phyloP scores from a whole-genome alignment of 495 filamentous ascomycete genomes.

The Neurospora sp. region DNA sequence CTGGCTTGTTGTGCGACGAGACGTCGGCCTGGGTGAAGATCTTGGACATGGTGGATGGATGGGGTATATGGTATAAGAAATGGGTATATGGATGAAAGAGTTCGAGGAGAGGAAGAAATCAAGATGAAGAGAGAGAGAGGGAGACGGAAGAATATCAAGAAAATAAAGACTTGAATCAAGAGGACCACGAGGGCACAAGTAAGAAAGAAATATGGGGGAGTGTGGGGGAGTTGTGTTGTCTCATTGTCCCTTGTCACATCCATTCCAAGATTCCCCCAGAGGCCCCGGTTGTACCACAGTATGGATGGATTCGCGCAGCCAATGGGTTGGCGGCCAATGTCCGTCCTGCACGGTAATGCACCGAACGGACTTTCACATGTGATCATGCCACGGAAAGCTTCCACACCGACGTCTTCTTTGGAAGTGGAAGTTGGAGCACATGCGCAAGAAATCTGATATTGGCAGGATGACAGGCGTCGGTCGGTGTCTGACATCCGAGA shows the following conservation, averaged over 20 bases:
- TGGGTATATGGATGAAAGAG: background rate
- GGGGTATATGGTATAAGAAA: background rate
- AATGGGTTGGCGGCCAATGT: background rate
- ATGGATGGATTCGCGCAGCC: background rate
- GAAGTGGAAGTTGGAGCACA: background rate
- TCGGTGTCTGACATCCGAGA: background rate
- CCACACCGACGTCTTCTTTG: background rate
- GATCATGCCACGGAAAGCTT: background rate
- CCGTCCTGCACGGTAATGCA: background rate
- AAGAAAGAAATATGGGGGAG: background rate
- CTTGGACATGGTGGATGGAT: constrained; percentile 58
- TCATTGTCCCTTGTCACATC: background rate
- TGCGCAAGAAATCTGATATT: background rate
- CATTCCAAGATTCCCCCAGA: background rate
- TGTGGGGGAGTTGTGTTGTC: background rate
- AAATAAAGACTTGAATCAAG: background rate
- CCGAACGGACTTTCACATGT: background rate
- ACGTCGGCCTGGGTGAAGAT: constrained; percentile 77
- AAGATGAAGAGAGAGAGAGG: background rate
- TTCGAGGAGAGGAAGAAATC: background rate
- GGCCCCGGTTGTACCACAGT: background rate
- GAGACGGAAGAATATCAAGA: background rate
- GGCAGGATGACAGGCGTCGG: background rate
- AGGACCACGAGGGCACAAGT: background rate
- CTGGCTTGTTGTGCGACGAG: constrained; percentile 76